Base-by-base conservation (phyloP, 2,329 filamentous ascomycete species). In the Phoma sp. region DNA sequence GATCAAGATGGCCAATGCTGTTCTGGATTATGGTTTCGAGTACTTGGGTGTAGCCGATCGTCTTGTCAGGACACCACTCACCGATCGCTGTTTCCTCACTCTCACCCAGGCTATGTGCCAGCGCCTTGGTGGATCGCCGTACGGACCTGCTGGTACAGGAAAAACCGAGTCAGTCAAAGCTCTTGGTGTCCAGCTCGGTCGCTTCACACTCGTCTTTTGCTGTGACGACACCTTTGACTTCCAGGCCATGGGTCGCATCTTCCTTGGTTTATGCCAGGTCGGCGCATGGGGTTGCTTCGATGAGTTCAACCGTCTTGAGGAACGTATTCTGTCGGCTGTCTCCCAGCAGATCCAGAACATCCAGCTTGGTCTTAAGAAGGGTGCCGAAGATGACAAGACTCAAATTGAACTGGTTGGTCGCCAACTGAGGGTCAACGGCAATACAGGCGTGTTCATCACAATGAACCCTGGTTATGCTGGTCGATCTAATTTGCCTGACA, bases 301-400 rank as follows among this genome's bases (percentile, higher is more conserved):
- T 71, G 95, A 99, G 80, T 99, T 99, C 83, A 99, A 99, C 77
- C 91, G 95, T 84, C 83, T 99, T 17, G 95, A 99, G 71, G 95
- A 99, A 79, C 88, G 95, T 61, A 99, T 99, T 56, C 78, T 99
- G 57, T 99, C 96, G 37, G 95, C 95, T 15, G 96, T 99, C 14
- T 99, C 96, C 17, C 95, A 99, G 75, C 96, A 99, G 74, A 96
- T 99, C 47, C 95, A 99, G 72, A 99, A 99, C 72, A 99, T 99
- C 59, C 95, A 99, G 75, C 87, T 98, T 60, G 95, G 96, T 52
- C 81, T 99, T 48, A 93, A 93, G 74, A 92, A 93, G 73, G 88
- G 89, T 28, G 88, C 81, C 7, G 87, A 92, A 49, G 91, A 97
- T 65, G 86, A 89, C 6, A 92, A 91, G 72, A 83, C 92, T 2